Base-by-base conservation (phyloP, 441 rosid species). In the Breynia disticha region DNA sequence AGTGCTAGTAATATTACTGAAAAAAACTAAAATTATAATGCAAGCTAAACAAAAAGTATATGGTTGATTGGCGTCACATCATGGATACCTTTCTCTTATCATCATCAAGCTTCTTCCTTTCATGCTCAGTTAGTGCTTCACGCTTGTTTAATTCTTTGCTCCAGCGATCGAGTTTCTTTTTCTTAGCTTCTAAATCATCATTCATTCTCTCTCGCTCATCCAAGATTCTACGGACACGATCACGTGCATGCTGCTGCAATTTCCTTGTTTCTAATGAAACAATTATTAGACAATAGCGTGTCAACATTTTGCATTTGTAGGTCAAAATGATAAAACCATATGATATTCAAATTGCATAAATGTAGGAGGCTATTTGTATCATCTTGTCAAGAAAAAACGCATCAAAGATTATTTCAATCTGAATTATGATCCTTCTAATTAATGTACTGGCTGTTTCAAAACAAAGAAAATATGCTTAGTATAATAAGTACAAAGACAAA, bases 51-150 rank as follows among this genome's bases (percentile, higher is more conserved):
- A 28, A 28, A 28, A 4, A 9, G 7, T 28, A 9, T 4, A 7
- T 11, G 18, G 19, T n/a, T n/a, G n/a, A n/a, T n/a, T n/a, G n/a
- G n/a, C n/a, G n/a, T n/a, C n/a, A n/a, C 17, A 14, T 14, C 20
- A 46, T n/a, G 9, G 19, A 16, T 68, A 88, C 97, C 85, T 78
- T 79, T 70, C 70, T 66, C 79, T 68, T 88, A 18, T 88, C 97
- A 62, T 84, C 95, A 48, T 84, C 85, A 67, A 84, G 95, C 72
- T 78, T 81, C 65, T 79, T 80, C 54, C 85, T 80, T 68, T 90
- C 95, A 35, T 78, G 77, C 70, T 82, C 98, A 51, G 95, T 87
- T 21, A 83, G 46, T n/a, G 87, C 78, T 75, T 86, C 95, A 22
- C 80, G 79, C 57, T 84, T 88, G 59, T 72, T 79, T 69, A 81